Evolutionary conservation across 106 monocot genomes (phyloP).

Genomic region (Acorus calamus): DNA sequence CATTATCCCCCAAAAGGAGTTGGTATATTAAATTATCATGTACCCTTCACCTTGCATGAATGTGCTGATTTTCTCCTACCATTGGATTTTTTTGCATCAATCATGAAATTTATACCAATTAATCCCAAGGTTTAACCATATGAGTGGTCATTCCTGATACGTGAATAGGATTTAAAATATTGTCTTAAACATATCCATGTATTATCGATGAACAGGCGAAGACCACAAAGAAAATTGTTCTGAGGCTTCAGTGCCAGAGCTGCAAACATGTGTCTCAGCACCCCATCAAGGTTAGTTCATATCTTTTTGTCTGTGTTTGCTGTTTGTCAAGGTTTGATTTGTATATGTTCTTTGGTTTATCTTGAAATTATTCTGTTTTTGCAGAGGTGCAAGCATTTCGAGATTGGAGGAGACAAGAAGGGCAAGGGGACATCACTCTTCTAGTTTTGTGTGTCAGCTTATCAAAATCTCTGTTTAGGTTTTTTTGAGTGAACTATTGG

Average conservation of each 20-base stretch:
- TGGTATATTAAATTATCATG: too few relatives aligned
- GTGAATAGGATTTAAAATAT: too few relatives aligned
- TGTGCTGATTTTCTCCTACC: too few relatives aligned
- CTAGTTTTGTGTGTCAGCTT: neutral
- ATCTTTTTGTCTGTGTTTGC: too few relatives aligned
- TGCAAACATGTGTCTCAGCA: constrained; percentile 64
- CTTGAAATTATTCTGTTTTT: neutral
- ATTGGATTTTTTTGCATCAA: too few relatives aligned
- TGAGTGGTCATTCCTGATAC: too few relatives aligned
- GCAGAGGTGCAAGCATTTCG: constrained; percentile 4
- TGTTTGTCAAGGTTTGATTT: neutral
- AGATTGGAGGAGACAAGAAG: constrained; percentile 4
- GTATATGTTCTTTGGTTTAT: neutral
- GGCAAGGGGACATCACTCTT: constrained; percentile 22
- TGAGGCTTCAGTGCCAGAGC: constrained; percentile 57
- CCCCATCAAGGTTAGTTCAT: constrained; percentile 32
- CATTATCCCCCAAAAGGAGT: neutral
- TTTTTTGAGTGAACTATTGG: too few relatives aligned
- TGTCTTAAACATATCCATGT: too few relatives aligned
- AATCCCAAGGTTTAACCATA: too few relatives aligned
- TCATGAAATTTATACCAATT: too few relatives aligned
- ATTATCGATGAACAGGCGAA: constrained; percentile 25
- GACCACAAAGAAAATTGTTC: constrained; percentile 62
- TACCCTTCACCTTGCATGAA: too few relatives aligned
- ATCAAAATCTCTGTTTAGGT: too few relatives aligned